Percentiles rank a stretch among this genome's conserved stretches.
phyloP scores from a whole-genome alignment of 192 early-diverging fungal species.

The Backusella tarrabulga region DNA sequence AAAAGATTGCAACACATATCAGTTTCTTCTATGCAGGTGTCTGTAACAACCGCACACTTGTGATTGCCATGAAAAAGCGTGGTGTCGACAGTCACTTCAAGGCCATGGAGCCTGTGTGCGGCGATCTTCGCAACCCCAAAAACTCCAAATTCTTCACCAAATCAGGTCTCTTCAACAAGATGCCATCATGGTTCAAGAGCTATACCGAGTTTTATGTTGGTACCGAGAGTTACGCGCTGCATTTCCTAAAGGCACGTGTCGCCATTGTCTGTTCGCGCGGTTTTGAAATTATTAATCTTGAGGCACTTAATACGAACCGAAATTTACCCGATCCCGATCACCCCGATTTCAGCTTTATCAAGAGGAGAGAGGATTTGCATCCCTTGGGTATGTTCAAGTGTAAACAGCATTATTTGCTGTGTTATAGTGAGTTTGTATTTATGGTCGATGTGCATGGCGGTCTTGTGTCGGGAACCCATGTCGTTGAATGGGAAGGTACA shows the following conservation, averaged over 20 bases:
- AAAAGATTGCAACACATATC: constrained; percentile 40
- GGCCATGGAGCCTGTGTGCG: constrained; percentile 30
- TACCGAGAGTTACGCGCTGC: constrained; percentile 79
- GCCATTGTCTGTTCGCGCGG: constrained; percentile 89
- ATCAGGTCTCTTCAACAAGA: constrained; percentile 23
- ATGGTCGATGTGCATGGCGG: constrained; percentile 71
- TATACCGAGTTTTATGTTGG: constrained; percentile 88
- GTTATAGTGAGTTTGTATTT: constrained; percentile 87
- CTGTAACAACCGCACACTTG: constrained; percentile 55
- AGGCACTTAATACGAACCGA: constrained; percentile 77
- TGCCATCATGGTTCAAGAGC: constrained; percentile 27
- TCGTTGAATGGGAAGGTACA: constrained; percentile 83
- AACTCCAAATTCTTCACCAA: constrained; percentile 30
- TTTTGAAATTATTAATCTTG: constrained; percentile 90
- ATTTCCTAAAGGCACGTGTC: constrained; percentile 81
- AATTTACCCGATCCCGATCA: constrained; percentile 79
- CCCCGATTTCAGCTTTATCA: constrained; percentile 74
- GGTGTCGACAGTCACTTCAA: constrained; percentile 30
- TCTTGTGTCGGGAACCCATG: constrained; percentile 21
- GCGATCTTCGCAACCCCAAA: constrained; percentile 31
- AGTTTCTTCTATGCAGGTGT: constrained; percentile 76
- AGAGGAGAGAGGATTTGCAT: constrained; percentile 69
- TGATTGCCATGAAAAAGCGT: constrained; percentile 37
- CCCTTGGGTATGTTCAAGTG: constrained; percentile 84
- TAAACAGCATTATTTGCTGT: constrained; percentile 75